Evolutionary conservation across 2,329 filamentous ascomycete genomes (phyloP), one percentile per base, ranked within the genome.

Genomic region (Elsinoe necatrix): DNA sequence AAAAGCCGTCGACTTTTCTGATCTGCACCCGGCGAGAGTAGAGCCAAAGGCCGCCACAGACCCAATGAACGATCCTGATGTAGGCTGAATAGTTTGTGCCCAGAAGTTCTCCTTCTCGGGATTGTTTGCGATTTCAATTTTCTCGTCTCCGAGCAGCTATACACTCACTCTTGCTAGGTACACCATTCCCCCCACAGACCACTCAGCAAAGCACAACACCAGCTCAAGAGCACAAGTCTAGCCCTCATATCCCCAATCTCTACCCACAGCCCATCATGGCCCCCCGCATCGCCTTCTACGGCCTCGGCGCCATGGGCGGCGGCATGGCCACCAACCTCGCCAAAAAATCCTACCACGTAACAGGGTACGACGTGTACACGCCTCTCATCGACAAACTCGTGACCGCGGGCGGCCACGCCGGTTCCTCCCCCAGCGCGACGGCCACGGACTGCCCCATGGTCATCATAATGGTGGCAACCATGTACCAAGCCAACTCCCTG

Each of bases 261-360:
- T n/a, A n/a, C n/a, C n/a, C n/a, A n/a, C n/a, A n/a, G n/a, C n/a
- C n/a, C 20, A 52, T 34, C 43, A 58, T 52, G 35, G 48, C 57
- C 25, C 75, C 76, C 23, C 65, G 70, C 55, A 73, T 87, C 55
- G 79, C 81, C 61, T 88, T 89, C 71, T 83, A 86, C 61, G 86
- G 86, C 74, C 83, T 90, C 2, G 86, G 86, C 57, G 86, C 86
- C 70, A 89, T 89, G 86, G 86, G 86, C 66, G 86, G 88, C 68
- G 86, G 86, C 67, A 89, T 90, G 86, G 86, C 86, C 61, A 86
- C 81, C 59, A 79, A 89, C 66, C 79, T 90, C 45, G 75, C 89
- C 64, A 81, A 82, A 62, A 72, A 80, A 61, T 84, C 84, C 58
- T 87, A 85, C 69, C 59, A 73, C 23, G 85, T 89, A 21, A 84